Conservation (phyloP, 2,329 filamentous ascomycete species). For the Plenodomus biglobosus region DNA sequence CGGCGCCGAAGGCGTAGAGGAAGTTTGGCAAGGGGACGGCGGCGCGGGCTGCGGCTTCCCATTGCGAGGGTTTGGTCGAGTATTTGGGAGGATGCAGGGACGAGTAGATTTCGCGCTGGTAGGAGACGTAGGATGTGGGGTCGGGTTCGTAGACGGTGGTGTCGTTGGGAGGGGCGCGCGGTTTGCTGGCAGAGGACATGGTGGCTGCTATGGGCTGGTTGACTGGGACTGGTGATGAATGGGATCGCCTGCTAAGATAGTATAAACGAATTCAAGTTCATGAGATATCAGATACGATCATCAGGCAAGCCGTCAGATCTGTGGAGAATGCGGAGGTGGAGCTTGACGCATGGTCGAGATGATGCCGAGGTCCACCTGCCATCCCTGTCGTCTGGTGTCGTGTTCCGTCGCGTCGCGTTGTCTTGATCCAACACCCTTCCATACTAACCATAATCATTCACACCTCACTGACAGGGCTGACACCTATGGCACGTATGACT, state of each 20-base stretch:
- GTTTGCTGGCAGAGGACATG: conserved; percentile 2
- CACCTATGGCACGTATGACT: no score
- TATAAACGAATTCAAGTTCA: no score
- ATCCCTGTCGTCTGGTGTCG: background rate
- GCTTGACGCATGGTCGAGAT: background rate
- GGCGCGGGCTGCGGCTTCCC: conserved; percentile 41
- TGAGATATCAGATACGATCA: no score
- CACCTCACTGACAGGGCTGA: conserved; percentile 1
- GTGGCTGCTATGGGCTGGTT: no score
- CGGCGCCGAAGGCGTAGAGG: conserved; percentile 44
- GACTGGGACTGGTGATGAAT: no score
- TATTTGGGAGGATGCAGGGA: conserved; percentile 42
- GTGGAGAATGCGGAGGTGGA: conserved; percentile 2
- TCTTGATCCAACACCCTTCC: no score
- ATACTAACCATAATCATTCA: no score
- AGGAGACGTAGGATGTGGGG: conserved; percentile 36
- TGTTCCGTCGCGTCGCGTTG: background rate
- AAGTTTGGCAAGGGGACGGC: conserved; percentile 44
- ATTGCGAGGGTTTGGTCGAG: conserved; percentile 46
- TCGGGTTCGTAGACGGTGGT: conserved; percentile 38
- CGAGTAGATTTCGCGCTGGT: conserved; percentile 44
- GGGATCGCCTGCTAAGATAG: no score
- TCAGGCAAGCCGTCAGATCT: no score
- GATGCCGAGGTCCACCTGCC: background rate
- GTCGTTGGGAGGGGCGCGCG: background rate